phyloP scores from a whole-genome alignment of 441 rosid genomes.

The Sinapis alba region DNA sequence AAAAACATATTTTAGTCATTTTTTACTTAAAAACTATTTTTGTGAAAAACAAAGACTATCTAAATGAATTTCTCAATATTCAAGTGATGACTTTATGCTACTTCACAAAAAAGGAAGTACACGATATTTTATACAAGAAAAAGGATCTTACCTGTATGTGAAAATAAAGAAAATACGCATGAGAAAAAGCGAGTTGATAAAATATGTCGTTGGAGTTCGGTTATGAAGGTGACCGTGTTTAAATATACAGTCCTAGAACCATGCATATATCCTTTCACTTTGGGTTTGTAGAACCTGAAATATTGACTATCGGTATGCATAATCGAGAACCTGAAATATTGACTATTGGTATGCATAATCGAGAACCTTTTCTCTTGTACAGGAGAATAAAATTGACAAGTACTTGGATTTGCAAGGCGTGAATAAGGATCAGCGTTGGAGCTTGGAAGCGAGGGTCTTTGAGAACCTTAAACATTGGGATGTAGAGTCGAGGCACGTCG shows the following conservation, averaged over 20 bases:
- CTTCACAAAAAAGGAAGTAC: neutral
- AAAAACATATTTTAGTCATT: too few relatives aligned
- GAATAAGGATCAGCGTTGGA: neutral
- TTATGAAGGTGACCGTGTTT: neutral
- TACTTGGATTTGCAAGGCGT: neutral
- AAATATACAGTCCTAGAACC: neutral
- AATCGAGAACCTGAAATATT: neutral
- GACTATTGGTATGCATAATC: neutral
- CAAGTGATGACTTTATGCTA: neutral
- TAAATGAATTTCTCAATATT: too few relatives aligned
- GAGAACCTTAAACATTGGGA: neutral
- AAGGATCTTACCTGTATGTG: neutral
- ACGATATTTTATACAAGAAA: neutral
- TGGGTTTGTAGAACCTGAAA: neutral
- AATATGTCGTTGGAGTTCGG: neutral
- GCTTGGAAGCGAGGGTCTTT: neutral
- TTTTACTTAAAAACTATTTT: too few relatives aligned
- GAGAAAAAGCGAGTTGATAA: neutral
- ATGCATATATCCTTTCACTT: constrained; percentile 4
- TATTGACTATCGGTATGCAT: neutral
- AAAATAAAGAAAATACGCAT: too few relatives aligned
- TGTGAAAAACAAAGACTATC: too few relatives aligned
- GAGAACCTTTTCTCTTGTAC: neutral
- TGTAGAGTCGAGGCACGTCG: neutral
- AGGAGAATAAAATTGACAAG: neutral